Conservation (phyloP, 352 stramenopile genomes). For the Phytophthora cajani region DNA sequence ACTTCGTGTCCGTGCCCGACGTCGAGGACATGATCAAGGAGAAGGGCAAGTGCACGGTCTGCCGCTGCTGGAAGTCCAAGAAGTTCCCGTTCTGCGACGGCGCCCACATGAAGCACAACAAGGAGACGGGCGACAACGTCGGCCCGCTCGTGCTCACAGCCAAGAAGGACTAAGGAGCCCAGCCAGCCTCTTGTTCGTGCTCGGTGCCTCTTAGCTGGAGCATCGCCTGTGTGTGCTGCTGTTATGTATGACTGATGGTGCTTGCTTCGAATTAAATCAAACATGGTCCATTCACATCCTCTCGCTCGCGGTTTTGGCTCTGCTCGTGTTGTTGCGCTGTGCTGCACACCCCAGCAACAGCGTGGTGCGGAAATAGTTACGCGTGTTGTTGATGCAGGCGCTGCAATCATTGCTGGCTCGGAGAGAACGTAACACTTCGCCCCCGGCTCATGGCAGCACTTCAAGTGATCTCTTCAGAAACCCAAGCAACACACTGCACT, state of each 20-base stretch:
- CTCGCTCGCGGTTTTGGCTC: neutral
- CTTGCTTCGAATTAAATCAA: conserved; percentile 34
- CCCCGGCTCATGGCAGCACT: neutral
- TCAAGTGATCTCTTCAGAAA: neutral
- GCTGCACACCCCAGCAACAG: neutral
- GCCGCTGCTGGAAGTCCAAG: conserved; percentile 91
- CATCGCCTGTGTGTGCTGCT: conserved; percentile 6
- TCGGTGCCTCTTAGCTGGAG: neutral
- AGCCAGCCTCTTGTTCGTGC: neutral
- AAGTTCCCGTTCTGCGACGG: conserved; percentile 88
- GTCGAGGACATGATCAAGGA: conserved; percentile 83
- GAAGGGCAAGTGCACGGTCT: conserved; percentile 85
- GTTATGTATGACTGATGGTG: conserved; percentile 36
- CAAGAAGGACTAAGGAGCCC: conserved; percentile 48
- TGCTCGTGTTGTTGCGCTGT: conserved; percentile 10
- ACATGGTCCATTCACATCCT: conserved; percentile 24
- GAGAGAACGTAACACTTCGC: neutral
- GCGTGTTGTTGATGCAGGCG: too few species aligned
- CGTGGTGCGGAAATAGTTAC: too few species aligned
- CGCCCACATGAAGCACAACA: conserved; percentile 88
- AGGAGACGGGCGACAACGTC: conserved; percentile 86
- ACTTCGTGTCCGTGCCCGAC: conserved; percentile 70
- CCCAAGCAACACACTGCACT: neutral
- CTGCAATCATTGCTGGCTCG: too few species aligned
- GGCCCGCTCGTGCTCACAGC: conserved; percentile 73